Evolutionary conservation across 208 protist genomes (phyloP), one percentile per base, ranked within the genome.

Genomic region (Trypanosomatidae sp.): DNA sequence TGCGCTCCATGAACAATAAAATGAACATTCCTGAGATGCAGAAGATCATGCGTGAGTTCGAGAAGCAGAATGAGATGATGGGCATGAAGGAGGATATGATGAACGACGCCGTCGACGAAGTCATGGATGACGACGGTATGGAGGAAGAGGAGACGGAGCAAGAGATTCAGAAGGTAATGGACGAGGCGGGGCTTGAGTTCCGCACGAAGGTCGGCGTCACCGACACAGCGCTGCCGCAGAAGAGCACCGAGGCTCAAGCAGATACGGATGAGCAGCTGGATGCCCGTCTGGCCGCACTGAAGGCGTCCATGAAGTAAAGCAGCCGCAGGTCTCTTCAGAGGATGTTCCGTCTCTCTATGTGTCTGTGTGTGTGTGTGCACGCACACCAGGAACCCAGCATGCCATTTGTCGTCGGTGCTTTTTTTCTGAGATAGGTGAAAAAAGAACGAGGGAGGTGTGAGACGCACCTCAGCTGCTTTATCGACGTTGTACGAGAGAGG

Each of bases 31-130:
- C 98, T 0, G 86, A 93, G 69, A 98, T 99, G 87, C 95, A 98
- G 87, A 90, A 96, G 74, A 99, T 99, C 74, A 99, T 99, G 97
- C 91, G 91, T 69, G 98, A 99, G 81, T 99, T 99, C 84, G 98
- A 99, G 84, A 96, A 98, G 88, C 90, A 99, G 81, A 98, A 96
- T 81, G 97, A 99, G 67, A 93, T 98, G 82, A 99, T 99, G 96
- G 97, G 97, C 46, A 98, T 99, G 97, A 99, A 99, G 91, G 95
- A 99, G 73, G 98, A 99, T 65, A 99, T 99, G 97, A 99, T 99
- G 96, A 91, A 89, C 70, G 98, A 99, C 78, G 89, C 89, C 44
- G 89, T 98, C 53, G 95, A 98, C 74, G 90, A 95, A 64, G 92
- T 89, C 49, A 92, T 98, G 86, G 92, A 98, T 65, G 92, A 96